phyloP scores from a whole-genome alignment of 2,329 filamentous ascomycete species.

The Arthroderma sp. region DNA sequence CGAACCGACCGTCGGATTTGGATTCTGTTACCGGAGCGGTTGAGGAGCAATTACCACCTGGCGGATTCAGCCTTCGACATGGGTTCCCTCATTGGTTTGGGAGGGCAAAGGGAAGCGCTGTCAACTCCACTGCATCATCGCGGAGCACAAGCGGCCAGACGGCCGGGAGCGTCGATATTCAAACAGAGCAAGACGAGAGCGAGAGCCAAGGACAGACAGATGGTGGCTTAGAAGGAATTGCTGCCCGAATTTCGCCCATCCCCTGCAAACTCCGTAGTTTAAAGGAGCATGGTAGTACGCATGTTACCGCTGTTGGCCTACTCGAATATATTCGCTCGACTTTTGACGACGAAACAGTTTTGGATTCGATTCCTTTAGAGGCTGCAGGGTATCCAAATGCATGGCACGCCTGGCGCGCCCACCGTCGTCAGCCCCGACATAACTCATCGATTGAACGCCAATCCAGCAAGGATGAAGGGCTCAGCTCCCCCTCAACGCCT shows the following conservation, averaged over 20 bases:
- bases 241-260: background rate
- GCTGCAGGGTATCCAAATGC: constrained; percentile 82
- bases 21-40: constrained; percentile 75
- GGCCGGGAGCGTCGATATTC: background rate
- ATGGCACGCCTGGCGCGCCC: constrained; percentile 83
- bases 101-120: constrained; percentile 38
- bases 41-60: constrained; percentile 70
- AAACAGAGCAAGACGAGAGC: background rate
- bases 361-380: constrained; percentile 68
- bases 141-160: constrained; percentile 32
- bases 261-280: background rate
- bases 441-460: background rate
- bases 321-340: constrained; percentile 69
- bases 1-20: constrained; percentile 56
- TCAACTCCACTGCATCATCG: constrained; percentile 26
- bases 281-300: background rate
- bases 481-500: background rate
- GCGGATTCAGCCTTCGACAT: constrained; percentile 79
- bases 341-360: constrained; percentile 63
- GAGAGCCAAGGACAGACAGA: background rate
- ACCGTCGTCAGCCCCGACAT: constrained; percentile 38
- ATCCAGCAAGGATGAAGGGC: constrained; percentile 3
- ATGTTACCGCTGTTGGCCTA: constrained; percentile 48
- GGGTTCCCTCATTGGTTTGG: constrained; percentile 86
- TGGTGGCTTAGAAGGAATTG: background rate